Evolutionary conservation across 1,284 basidiomycete genomes (phyloP).

Genomic region (Rhodotorula sp.): DNA sequence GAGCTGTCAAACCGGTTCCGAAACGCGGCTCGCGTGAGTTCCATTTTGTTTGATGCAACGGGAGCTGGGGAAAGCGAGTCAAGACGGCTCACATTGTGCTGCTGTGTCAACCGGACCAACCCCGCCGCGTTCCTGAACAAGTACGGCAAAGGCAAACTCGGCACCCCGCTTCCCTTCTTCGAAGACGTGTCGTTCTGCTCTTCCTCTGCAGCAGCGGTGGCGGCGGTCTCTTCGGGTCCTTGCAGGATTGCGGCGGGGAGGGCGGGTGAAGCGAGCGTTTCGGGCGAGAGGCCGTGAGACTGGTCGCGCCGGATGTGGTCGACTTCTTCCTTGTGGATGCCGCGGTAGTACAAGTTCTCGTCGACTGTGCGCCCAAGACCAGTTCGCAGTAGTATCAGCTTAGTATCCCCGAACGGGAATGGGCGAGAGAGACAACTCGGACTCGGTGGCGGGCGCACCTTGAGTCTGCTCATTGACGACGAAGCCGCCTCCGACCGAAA

Average conservation of each 20-base stretch:
- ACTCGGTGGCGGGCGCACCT: slow-evolving; percentile 51
- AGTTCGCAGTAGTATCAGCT: neutral
- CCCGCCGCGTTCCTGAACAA: slow-evolving; percentile 79
- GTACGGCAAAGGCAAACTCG: slow-evolving; percentile 63
- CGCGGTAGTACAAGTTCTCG: slow-evolving; percentile 94
- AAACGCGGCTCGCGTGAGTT: neutral
- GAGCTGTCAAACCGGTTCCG: slow-evolving; percentile 51
- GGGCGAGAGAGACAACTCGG: neutral
- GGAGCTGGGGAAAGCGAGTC: neutral
- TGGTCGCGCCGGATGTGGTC: slow-evolving; percentile 72
- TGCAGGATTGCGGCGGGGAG: neutral
- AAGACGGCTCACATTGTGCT: slow-evolving; percentile 67
- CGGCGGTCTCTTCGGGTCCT: neutral
- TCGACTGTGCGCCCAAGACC: too few species aligned
- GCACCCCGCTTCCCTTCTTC: neutral
- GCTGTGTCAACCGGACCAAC: slow-evolving; percentile 71
- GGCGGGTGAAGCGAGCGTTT: neutral
- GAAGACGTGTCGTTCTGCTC: neutral
- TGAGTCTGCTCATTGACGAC: slow-evolving; percentile 84
- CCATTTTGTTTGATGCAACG: neutral
- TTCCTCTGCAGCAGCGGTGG: neutral
- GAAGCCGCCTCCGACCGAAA: slow-evolving; percentile 81
- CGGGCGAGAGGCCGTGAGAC: slow-evolving; percentile 33
- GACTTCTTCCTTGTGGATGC: slow-evolving; percentile 80
- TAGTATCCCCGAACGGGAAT: neutral